phyloP scores from a whole-genome alignment of 2,329 filamentous ascomycete species.

The Cadophora malorum region DNA sequence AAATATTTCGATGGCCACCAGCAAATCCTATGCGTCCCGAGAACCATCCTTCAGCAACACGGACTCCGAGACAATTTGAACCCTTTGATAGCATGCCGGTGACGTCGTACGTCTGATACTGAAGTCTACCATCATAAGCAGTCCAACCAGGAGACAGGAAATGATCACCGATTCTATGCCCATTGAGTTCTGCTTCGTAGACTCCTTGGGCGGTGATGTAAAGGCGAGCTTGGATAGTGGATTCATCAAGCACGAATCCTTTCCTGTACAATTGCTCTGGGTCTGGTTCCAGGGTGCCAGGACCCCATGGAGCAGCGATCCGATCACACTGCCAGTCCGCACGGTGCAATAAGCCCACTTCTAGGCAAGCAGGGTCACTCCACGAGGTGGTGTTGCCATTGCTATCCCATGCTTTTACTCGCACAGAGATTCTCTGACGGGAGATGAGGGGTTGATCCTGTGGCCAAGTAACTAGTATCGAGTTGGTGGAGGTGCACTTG shows the following conservation, averaged over 20 bases:
- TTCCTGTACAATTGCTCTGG: conserved; percentile 9
- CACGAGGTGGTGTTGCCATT: not conserved
- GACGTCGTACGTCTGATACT: conserved; percentile 32
- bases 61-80: conserved; percentile 38
- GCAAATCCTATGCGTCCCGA: conserved; percentile 23
- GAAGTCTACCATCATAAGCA: conserved; percentile 4
- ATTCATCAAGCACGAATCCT: not conserved
- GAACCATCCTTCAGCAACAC: conserved; percentile 28
- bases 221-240: not conserved
- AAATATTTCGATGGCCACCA: conserved; percentile 40
- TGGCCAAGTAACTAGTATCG: conserved; percentile 4
- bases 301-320: conserved; percentile 13
- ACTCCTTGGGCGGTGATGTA: conserved; percentile 10
- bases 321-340: conserved; percentile 19
- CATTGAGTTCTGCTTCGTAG: conserved; percentile 17
- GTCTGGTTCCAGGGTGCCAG: not conserved
- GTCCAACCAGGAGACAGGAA: conserved; percentile 17
- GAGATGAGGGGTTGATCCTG: conserved; percentile 3
- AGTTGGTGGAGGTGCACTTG: not conserved
- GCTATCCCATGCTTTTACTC: conserved; percentile 15
- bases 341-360: conserved; percentile 14
- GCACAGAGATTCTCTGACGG: conserved; percentile 19
- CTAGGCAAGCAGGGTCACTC: not conserved
- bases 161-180: conserved; percentile 5
- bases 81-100: not conserved